These are phyloP conservation scores for Aethionema arabicum DNA, from an alignment of 345 rosid species.

Conservation along the genomic window DNA sequence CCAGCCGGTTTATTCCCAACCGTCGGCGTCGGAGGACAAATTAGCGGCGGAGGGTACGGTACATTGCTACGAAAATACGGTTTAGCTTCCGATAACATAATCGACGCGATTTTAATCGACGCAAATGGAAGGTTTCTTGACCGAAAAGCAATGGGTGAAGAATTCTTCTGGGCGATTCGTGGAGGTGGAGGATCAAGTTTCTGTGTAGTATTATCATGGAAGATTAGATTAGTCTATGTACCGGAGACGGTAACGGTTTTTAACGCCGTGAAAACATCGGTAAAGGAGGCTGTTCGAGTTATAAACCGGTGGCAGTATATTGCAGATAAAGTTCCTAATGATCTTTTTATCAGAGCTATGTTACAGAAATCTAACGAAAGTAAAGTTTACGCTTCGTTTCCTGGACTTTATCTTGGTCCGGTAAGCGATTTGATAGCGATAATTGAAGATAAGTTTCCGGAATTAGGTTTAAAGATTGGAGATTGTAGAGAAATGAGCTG, in stretches of 20 bases:
- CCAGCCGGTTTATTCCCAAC: conserved; percentile 51
- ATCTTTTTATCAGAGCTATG: conserved; percentile 31
- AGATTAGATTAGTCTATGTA: conserved; percentile 45
- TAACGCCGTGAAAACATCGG: conserved; percentile 35
- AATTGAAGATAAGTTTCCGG: conserved; percentile 35
- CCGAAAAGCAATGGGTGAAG: conserved; percentile 47
- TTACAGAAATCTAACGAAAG: conserved; percentile 16
- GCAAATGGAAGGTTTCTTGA: conserved; percentile 46
- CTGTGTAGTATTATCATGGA: conserved; percentile 48
- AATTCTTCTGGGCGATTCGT: conserved; percentile 59
- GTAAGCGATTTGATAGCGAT: conserved; percentile 21
- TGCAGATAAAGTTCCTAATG: conserved; percentile 33
- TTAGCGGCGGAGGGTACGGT: conserved; percentile 56
- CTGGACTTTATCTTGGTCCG: conserved; percentile 44
- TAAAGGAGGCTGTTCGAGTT: conserved; percentile 37
- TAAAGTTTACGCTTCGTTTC: conserved; percentile 26
- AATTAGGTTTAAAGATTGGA: conserved; percentile 36
- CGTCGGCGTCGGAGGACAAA: conserved; percentile 47
- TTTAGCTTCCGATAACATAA: conserved; percentile 48
- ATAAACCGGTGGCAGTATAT: conserved; percentile 47
- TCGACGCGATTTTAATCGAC: conserved; percentile 46
- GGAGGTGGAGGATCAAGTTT: conserved; percentile 62
- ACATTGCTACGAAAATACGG: conserved; percentile 55
- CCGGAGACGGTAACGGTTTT: conserved; percentile 50
- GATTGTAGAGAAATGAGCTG: conserved; percentile 53